Percentiles rank a stretch among this genome's conserved stretches.
Evolutionary conservation across 768 basidiomycete genomes (phyloP).

Genomic region (Asterophora parasitica): DNA sequence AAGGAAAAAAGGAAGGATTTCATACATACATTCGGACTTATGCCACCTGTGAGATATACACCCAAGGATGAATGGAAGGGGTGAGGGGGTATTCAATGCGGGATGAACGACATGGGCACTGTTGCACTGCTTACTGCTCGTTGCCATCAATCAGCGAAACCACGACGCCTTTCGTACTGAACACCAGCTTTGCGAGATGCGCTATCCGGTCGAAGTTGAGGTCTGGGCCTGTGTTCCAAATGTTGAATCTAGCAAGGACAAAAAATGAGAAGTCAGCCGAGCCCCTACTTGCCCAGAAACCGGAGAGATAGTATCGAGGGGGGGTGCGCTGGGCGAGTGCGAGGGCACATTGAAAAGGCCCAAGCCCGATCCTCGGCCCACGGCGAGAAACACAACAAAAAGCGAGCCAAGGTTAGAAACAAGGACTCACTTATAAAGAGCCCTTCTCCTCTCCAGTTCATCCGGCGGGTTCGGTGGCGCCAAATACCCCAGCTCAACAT

Average conservation of each 20-base stretch:
- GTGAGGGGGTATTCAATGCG: background rate
- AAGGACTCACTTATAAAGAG: constrained; percentile 70
- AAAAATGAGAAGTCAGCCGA: background rate
- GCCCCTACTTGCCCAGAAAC: too few relatives aligned
- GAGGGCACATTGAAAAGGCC: too few relatives aligned
- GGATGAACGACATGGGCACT: background rate
- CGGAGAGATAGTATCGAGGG: too few relatives aligned
- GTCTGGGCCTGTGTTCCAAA: constrained; percentile 83
- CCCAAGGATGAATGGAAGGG: background rate
- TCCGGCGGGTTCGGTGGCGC: constrained; percentile 81
- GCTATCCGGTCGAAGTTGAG: constrained; percentile 92
- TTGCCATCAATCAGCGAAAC: constrained; percentile 82
- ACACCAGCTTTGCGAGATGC: constrained; percentile 89
- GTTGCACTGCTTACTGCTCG: constrained; percentile 60
- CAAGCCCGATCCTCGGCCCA: too few relatives aligned
- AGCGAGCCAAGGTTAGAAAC: background rate
- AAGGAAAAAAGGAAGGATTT: constrained; percentile 2
- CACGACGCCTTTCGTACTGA: constrained; percentile 80
- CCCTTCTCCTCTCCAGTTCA: constrained; percentile 76
- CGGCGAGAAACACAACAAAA: too few relatives aligned
- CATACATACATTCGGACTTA: constrained; percentile 77
- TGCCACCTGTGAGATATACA: constrained; percentile 55
- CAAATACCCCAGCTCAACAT: constrained; percentile 60
- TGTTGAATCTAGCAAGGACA: constrained; percentile 63
- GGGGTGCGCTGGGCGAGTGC: too few relatives aligned